phyloP scores from a whole-genome alignment of 768 basidiomycete genomes.

The Phanerochaete sordida region DNA sequence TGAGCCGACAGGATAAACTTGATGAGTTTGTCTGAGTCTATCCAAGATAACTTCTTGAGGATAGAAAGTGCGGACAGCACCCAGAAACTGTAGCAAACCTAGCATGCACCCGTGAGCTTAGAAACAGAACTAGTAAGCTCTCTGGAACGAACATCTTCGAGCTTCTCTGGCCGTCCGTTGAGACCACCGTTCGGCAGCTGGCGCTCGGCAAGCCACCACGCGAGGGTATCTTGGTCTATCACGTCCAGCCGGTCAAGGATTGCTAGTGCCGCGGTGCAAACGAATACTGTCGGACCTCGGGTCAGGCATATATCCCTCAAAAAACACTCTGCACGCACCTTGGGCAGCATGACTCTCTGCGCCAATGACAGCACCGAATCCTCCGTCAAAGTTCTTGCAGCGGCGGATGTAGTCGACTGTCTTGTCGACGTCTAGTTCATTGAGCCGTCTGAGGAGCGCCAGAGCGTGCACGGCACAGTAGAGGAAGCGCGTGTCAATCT shows the following conservation, averaged over 20 bases:
- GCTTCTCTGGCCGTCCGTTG: conserved; percentile 96
- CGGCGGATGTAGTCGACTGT: conserved; percentile 68
- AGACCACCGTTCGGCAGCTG: conserved; percentile 92
- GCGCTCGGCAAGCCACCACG: conserved; percentile 92
- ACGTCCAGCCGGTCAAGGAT: conserved; percentile 82
- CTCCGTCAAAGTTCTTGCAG: conserved; percentile 95
- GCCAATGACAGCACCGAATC: conserved; percentile 80
- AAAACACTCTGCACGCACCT: conserved; percentile 42
- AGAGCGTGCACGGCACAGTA: conserved; percentile 86
- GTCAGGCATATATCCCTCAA: not conserved
- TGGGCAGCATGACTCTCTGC: conserved; percentile 93
- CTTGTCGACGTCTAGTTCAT: conserved; percentile 61
- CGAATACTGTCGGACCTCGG: conserved; percentile 58
- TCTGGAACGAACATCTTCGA: conserved; percentile 75
- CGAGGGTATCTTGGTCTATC: conserved; percentile 73
- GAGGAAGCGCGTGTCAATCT: conserved; percentile 86
- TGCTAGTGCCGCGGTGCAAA: conserved; percentile 83
- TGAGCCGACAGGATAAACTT: conserved; percentile 87
- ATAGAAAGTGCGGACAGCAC: conserved; percentile 88
- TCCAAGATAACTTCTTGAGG: conserved; percentile 80
- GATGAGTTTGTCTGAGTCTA: conserved; percentile 74
- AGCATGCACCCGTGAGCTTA: not conserved
- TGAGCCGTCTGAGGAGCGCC: conserved; percentile 73
- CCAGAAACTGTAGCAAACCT: conserved; percentile 99
- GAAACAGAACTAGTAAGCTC: too few relatives aligned